Conservation (phyloP, 768 basidiomycete species). For the Mycena venus region DNA sequence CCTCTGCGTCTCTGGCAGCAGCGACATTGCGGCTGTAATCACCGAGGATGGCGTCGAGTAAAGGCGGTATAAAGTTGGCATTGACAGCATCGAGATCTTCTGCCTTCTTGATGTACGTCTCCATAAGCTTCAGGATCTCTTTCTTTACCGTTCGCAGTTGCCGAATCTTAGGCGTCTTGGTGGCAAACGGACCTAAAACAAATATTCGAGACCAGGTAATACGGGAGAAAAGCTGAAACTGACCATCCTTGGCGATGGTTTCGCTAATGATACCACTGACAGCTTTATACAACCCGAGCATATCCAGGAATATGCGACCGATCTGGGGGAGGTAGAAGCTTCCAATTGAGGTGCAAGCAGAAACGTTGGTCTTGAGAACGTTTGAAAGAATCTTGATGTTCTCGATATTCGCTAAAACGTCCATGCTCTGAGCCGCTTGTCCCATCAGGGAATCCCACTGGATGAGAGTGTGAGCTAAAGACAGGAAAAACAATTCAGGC, state of each 20-base stretch:
- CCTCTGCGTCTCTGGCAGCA: slow-evolving; percentile 94
- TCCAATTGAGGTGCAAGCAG: slow-evolving; percentile 97
- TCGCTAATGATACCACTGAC: slow-evolving; percentile 97
- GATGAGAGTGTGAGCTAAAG: slow-evolving; percentile 7
- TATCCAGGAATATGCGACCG: slow-evolving; percentile 95
- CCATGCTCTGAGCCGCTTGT: slow-evolving; percentile 92
- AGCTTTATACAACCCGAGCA: slow-evolving; percentile 97
- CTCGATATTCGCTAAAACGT: slow-evolving; percentile 90
- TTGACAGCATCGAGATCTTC: slow-evolving; percentile 97
- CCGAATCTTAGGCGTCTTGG: slow-evolving; percentile 96
- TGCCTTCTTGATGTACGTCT: slow-evolving; percentile 97
- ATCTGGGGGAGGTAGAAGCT: slow-evolving; percentile 98
- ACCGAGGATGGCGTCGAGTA: slow-evolving; percentile 97
- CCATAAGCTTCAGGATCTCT: slow-evolving; percentile 96
- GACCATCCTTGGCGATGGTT: slow-evolving; percentile 88
- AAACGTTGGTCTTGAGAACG: slow-evolving; percentile 98
- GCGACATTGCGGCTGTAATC: slow-evolving; percentile 97
- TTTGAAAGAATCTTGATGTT: slow-evolving; percentile 98
- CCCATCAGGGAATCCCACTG: slow-evolving; percentile 99
- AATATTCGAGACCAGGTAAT: slow-evolving; percentile 14
- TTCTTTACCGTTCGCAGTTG: slow-evolving; percentile 97
- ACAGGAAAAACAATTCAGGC: background rate
- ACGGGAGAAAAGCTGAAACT: slow-evolving; percentile 23
- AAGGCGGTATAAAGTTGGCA: slow-evolving; percentile 90
- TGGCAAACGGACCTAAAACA: slow-evolving; percentile 83